These are phyloP conservation scores for Eucalyptus rudis DNA, from an alignment of 345 rosid species.

Conservation along the genomic window DNA sequence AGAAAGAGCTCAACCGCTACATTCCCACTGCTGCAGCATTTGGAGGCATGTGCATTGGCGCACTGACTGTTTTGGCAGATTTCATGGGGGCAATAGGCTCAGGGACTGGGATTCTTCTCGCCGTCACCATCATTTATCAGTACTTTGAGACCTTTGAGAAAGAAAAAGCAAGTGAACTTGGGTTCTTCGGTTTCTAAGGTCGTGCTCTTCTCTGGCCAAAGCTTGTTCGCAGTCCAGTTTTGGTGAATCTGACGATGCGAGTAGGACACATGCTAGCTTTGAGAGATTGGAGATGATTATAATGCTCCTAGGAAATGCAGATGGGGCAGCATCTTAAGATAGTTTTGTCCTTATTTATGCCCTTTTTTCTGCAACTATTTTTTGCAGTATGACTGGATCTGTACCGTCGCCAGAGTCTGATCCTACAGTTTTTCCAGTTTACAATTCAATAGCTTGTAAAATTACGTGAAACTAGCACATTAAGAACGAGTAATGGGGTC, in stretches of 20 bases:
- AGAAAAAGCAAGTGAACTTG: constrained; percentile 83
- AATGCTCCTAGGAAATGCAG: not conserved
- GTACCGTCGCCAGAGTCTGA: not conserved
- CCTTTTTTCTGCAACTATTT: not conserved
- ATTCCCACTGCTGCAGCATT: constrained; percentile 89
- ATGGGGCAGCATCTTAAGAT: not conserved
- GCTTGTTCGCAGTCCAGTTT: not conserved
- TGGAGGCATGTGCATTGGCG: constrained; percentile 82
- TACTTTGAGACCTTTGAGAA: constrained; percentile 90
- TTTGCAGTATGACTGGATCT: not conserved
- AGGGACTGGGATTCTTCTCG: constrained; percentile 75
- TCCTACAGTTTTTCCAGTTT: not conserved
- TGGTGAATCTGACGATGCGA: not conserved
- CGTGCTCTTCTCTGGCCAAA: not conserved
- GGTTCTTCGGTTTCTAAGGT: constrained; percentile 64
- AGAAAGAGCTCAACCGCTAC: constrained; percentile 72
- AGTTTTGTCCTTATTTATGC: not conserved
- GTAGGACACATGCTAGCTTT: not conserved
- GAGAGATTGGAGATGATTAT: not conserved
- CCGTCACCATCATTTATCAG: constrained; percentile 79
- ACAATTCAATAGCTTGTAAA: not conserved
- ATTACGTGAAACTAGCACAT: not conserved
- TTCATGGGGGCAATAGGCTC: constrained; percentile 94
- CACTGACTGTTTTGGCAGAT: constrained; percentile 71
- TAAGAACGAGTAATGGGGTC: not conserved